Evolutionary conservation across 805 yeast species (phyloP).

Genomic region (Saccharomyces paradoxus): DNA sequence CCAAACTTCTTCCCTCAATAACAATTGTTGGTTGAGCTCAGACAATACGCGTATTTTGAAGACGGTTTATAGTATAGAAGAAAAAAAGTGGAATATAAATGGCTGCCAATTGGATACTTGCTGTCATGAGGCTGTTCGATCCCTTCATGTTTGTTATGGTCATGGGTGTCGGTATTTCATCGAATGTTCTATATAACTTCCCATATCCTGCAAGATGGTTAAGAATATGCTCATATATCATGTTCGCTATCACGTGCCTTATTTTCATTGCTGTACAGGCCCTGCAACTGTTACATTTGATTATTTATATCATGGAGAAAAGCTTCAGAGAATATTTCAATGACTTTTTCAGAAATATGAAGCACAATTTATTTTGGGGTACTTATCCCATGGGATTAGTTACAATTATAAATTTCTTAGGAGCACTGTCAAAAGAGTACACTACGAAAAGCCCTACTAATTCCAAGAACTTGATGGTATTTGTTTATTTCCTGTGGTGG

Average conservation of each 20-base stretch:
- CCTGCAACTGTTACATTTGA: constrained; percentile 36
- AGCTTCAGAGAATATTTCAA: constrained; percentile 18
- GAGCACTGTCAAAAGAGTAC: constrained; percentile 34
- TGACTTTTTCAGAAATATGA: constrained; percentile 34
- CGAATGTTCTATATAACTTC: constrained; percentile 52
- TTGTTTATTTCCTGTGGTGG: constrained; percentile 68
- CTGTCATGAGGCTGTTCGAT: constrained; percentile 25
- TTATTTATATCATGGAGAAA: constrained; percentile 22
- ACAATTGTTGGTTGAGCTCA: not conserved
- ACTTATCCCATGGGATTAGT: constrained; percentile 74
- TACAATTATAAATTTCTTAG: constrained; percentile 54
- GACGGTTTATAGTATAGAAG: not conserved
- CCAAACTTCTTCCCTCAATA: not conserved
- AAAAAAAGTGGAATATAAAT: not conserved
- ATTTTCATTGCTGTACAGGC: constrained; percentile 38
- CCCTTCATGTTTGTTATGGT: constrained; percentile 62
- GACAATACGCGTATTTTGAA: not conserved
- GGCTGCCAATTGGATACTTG: not conserved
- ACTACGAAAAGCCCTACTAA: not conserved
- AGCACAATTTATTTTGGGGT: constrained; percentile 59
- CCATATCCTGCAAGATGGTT: constrained; percentile 62
- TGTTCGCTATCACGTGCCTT: constrained; percentile 52
- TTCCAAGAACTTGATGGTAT: constrained; percentile 37
- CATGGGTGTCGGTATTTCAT: constrained; percentile 83
- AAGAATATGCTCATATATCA: constrained; percentile 45